phyloP scores from a whole-genome alignment of 2,329 filamentous ascomycete genomes.

The Elsinoe perseae region DNA sequence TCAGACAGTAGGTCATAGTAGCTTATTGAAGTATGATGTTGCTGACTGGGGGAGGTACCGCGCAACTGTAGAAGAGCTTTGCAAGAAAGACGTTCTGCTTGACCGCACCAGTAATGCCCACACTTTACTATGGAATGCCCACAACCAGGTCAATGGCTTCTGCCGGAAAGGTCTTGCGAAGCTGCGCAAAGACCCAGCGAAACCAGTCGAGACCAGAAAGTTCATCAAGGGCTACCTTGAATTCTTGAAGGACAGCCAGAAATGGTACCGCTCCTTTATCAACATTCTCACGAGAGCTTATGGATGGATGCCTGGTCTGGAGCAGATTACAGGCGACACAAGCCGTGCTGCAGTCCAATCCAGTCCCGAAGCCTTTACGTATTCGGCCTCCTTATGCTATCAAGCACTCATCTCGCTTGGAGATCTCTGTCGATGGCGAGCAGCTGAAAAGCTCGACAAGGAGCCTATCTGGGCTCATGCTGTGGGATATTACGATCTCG shows the following conservation, averaged over 20 bases:
- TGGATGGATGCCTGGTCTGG: conserved; percentile 50
- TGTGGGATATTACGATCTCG: conserved; percentile 75
- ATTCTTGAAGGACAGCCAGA: conserved; percentile 80
- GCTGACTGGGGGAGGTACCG: conserved; percentile 45
- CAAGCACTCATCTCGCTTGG: conserved; percentile 78
- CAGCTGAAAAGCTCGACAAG: conserved; percentile 62
- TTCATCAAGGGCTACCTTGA: conserved; percentile 71
- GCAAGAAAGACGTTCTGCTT: conserved; percentile 64
- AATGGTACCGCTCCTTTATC: conserved; percentile 82
- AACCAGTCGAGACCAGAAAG: conserved; percentile 61
- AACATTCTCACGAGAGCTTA: conserved; percentile 61
- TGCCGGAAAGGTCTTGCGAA: conserved; percentile 26
- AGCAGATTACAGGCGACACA: conserved; percentile 43
- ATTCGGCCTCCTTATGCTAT: conserved; percentile 50
- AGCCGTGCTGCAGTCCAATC: background rate
- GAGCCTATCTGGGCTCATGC: conserved; percentile 71
- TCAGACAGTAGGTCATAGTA: conserved; percentile 9
- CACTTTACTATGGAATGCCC: conserved; percentile 66
- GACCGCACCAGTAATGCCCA: conserved; percentile 59
- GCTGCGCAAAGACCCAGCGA: conserved; percentile 47
- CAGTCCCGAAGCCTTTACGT: background rate
- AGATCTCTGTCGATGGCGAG: conserved; percentile 81
- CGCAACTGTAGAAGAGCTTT: conserved; percentile 60
- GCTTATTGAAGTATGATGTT: background rate
- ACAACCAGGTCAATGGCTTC: conserved; percentile 62